Percentiles rank a stretch among this genome's conserved stretches.
These are phyloP conservation scores for Blastobotrys malaysiensis DNA, from an alignment of 1,139 yeast genomes.

Conservation along the genomic window DNA sequence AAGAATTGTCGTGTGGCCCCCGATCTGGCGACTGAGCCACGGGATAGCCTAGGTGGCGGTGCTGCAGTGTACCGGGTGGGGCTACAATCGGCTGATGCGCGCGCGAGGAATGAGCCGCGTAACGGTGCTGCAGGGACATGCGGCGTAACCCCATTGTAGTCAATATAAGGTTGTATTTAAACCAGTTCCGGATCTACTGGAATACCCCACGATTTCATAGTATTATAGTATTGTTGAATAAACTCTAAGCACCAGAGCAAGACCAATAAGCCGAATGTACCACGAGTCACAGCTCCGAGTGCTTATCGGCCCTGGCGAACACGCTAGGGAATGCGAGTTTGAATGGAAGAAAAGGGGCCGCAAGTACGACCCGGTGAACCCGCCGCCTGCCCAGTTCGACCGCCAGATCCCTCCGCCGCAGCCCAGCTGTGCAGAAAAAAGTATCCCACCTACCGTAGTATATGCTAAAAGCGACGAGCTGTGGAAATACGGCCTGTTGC, in stretches of 20 bases:
- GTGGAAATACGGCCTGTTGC: neutral
- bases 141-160: neutral
- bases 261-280: neutral
- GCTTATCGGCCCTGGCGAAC: neutral
- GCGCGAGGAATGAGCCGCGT: neutral
- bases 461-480: neutral
- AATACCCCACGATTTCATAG: too few species aligned
- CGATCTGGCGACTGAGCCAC: neutral
- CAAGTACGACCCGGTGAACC: neutral
- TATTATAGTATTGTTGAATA: too few species aligned
- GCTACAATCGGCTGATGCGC: too few species aligned
- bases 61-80: too few species aligned
- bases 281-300: neutral
- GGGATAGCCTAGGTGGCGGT: too few species aligned
- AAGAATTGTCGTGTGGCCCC: too few species aligned
- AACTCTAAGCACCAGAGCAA: too few species aligned
- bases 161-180: too few species aligned
- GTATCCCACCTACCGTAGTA: neutral
- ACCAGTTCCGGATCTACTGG: too few species aligned
- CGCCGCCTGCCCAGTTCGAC: neutral
- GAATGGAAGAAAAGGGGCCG: neutral
- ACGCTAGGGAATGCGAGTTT: neutral
- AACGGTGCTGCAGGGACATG: neutral
- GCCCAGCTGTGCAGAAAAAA: neutral
- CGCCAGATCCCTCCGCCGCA: neutral